These are phyloP conservation scores for Scutellaria baicalensis DNA, from an alignment of 257 asterid species.

Conservation along the genomic window DNA sequence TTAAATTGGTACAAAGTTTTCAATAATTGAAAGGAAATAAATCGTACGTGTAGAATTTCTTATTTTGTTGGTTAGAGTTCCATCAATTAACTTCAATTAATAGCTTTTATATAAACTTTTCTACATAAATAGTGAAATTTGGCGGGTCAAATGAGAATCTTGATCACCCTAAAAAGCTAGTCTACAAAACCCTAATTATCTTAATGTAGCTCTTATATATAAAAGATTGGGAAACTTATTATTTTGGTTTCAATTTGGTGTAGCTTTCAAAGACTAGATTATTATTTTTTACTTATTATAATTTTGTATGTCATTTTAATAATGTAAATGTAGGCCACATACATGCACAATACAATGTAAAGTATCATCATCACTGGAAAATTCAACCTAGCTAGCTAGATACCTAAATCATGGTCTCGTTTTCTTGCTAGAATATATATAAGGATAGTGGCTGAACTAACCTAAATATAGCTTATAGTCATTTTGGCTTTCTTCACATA, in stretches of 20 bases:
- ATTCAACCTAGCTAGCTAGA: too few species aligned
- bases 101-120: not conserved
- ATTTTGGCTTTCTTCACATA: not conserved
- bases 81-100: not conserved
- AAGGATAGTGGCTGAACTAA: conserved; percentile 1
- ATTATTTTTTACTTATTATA: too few species aligned
- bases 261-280: not conserved
- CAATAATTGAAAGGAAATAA: not conserved
- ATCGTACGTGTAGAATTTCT: not conserved
- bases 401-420: not conserved
- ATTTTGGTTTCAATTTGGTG: not conserved
- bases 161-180: not conserved
- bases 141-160: not conserved
- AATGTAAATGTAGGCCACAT: too few species aligned
- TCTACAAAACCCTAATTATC: not conserved
- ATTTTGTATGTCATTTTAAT: too few species aligned
- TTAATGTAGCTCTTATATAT: not conserved
- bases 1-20: not conserved
- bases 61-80: not conserved
- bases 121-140: not conserved
- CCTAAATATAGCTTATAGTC: not conserved
- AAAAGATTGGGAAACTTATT: not conserved
- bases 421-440: conserved; percentile 1
- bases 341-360: too few species aligned
- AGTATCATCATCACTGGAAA: too few species aligned